Evolutionary conservation across 2,329 filamentous ascomycete genomes (phyloP), one percentile per base, ranked within the genome.

Genomic region (Colletotrichum eremochloae): DNA sequence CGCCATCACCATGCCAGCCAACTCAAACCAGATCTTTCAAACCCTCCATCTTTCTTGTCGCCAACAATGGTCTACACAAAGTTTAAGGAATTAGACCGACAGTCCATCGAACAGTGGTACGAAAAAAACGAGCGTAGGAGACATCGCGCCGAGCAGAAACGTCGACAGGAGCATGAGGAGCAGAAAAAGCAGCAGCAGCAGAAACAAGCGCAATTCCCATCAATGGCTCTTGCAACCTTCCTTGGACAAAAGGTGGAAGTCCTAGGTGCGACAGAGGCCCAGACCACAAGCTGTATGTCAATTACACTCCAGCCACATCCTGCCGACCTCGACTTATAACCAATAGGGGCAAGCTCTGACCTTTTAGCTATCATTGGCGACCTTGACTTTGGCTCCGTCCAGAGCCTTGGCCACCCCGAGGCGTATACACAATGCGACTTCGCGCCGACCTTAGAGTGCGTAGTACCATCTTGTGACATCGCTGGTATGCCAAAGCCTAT

Each of bases 251-350:
- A 11, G 24, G 29, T 40, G 2, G 12, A 15, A 58, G 55, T 31
- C 33, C n/a, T 52, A 9, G 15, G 29, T 46, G 2, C 2, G 2
- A 64, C n/a, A 33, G 62, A 64, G 62, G 38, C 38, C 38, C 5
- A 64, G 38, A 56, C 62, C 14, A 64, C 29, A 44, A 36, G 38
- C 62, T 64, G 7, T 64, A 33, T 20, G 8, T 64, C 7, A 64
- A 52, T 6, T 64, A 56, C n/a, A 29, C 24, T 38, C 36, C 20
- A 38, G 55, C 50, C 4, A 64, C n/a, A 64, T 64, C 38, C 38
- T 7, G 5, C 38, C n/a, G 18, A 20, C 38, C 20, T 64, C 8
- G 11, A 18, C 62, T 56, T 38, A 64, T 7, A 38, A 56, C 36
- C 8, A 24, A 48, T 56, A 64, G 50, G n/a, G 33, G 38, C 3